Percentiles rank a stretch among this genome's conserved stretches.
phyloP scores from a whole-genome alignment of 225 moss, liverwort and hornwort species.

The Sphagnum tenellum region DNA sequence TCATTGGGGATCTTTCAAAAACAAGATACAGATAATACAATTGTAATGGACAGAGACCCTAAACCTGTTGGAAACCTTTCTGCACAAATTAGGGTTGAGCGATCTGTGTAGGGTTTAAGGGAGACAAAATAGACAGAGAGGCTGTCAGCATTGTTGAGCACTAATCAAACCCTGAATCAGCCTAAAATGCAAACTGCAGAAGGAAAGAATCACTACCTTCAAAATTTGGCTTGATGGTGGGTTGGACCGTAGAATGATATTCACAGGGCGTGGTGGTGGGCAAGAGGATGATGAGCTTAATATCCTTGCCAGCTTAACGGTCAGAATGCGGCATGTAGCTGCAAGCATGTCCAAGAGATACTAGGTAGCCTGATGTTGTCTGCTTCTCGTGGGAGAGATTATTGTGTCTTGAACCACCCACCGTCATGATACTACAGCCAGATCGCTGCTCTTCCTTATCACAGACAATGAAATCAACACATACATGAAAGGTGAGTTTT shows the following conservation, averaged over 20 bases:
- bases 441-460: no score
- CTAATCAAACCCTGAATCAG: background rate
- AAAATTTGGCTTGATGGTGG: conserved; percentile 11
- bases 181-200: background rate
- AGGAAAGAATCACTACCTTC: conserved; percentile 2
- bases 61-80: no score
- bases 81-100: background rate
- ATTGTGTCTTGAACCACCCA: background rate
- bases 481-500: no score
- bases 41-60: background rate
- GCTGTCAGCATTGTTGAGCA: background rate
- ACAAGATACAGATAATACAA: background rate
- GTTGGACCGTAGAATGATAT: conserved; percentile 10
- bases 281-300: background rate
- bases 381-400: no score
- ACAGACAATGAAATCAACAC: no score
- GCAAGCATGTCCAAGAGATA: no score
- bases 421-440: no score
- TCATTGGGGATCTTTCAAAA: no score
- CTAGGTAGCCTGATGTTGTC: no score
- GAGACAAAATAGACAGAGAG: background rate
- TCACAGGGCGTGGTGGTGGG: conserved; percentile 6
- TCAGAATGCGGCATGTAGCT: no score
- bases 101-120: background rate
- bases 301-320: no score